Conservation (phyloP, 2,329 filamentous ascomycete genomes). For the Clonostachys byssicola region DNA sequence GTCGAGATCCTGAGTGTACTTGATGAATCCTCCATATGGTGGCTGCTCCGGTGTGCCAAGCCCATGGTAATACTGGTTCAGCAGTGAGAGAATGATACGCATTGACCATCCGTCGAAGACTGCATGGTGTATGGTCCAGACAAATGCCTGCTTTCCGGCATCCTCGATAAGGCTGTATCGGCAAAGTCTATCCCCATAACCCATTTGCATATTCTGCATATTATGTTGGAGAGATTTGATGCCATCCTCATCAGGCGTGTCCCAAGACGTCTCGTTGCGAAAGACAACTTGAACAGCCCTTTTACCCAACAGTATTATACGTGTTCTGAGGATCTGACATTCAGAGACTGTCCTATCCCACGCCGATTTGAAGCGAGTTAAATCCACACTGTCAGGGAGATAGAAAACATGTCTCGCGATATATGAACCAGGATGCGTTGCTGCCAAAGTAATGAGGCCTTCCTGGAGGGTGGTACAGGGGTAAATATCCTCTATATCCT, state of each 20-base stretch:
- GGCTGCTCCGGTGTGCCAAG: not conserved
- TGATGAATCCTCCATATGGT: not conserved
- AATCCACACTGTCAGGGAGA: conserved; percentile 9
- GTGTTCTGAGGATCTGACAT: not conserved
- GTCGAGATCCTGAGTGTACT: not conserved
- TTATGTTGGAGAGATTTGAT: not conserved
- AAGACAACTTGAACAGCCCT: not conserved
- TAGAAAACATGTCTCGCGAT: conserved; percentile 16
- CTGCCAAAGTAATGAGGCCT: conserved; percentile 40
- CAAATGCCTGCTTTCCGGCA: not conserved
- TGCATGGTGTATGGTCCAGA: conserved; percentile 23
- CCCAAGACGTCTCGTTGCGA: not conserved
- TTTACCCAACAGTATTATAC: not conserved
- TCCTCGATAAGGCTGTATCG: not conserved
- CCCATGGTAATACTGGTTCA: conserved; percentile 5
- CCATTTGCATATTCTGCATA: not conserved
- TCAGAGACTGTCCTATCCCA: conserved; percentile 1
- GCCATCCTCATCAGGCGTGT: not conserved
- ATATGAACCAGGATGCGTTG: conserved; percentile 26
- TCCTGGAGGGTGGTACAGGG: conserved; percentile 44
- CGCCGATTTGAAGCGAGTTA: conserved; percentile 5
- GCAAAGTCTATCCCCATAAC: not conserved
- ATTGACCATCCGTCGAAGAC: conserved; percentile 48
- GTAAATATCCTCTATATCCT: conserved; percentile 36
- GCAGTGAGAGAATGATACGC: conserved; percentile 19